Evolutionary conservation across 805 yeast species (phyloP).

Genomic region (Allodekkera sacchari): DNA sequence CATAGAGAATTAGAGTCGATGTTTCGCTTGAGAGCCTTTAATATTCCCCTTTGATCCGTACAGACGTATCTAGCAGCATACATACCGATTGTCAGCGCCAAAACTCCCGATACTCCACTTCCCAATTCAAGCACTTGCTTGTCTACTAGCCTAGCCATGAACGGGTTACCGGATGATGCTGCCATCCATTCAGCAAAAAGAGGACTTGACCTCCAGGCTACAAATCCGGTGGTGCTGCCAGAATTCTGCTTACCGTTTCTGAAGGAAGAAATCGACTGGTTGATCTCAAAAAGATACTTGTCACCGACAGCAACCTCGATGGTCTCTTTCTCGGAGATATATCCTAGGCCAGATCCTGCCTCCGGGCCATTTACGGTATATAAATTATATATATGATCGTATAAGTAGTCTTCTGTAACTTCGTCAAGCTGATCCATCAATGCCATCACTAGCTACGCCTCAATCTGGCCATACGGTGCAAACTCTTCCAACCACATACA

Average conservation of each 20-base stretch:
- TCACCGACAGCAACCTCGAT: background rate
- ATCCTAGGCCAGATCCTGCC: constrained; percentile 1
- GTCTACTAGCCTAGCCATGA: constrained; percentile 12
- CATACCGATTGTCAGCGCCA: constrained; percentile 33
- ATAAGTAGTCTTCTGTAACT: background rate
- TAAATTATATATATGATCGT: background rate
- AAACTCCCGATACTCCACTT: constrained; percentile 49
- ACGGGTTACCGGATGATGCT: constrained; percentile 22
- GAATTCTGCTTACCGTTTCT: constrained; percentile 24
- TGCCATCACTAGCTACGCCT: no score
- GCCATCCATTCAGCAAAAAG: constrained; percentile 46
- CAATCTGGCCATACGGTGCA: no score
- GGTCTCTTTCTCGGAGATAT: background rate
- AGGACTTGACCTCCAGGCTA: constrained; percentile 50
- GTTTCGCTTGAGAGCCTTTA: constrained; percentile 42
- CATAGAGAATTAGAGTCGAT: constrained; percentile 33
- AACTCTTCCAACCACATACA: no score
- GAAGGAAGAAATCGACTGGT: constrained; percentile 27
- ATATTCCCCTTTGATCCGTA: constrained; percentile 49
- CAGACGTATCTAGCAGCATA: constrained; percentile 34
- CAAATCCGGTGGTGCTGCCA: constrained; percentile 51
- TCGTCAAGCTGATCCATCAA: background rate
- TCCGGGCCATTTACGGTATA: background rate
- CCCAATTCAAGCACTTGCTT: constrained; percentile 48
- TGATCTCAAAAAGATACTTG: constrained; percentile 6